Conservation (phyloP, 768 basidiomycete genomes). For the Mycena chlorophos region DNA sequence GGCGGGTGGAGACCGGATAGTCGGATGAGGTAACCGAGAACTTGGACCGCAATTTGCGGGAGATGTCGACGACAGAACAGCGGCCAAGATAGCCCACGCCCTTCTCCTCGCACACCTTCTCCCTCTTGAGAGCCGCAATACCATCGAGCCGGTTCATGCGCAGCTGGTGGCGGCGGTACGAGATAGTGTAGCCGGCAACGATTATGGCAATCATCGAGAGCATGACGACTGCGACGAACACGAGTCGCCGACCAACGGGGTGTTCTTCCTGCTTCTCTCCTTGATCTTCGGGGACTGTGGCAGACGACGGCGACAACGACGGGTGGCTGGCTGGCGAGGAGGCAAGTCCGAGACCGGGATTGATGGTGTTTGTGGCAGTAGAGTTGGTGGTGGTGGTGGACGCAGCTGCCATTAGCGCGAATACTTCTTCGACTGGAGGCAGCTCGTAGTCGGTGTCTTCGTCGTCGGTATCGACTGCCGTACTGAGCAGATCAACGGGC, state of each 20-base stretch:
- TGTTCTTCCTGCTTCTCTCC: neutral
- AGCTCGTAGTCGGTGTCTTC: neutral
- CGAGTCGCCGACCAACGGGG: neutral
- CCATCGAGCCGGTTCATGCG: constrained; percentile 1
- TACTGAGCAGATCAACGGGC: neutral
- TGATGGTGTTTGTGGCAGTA: constrained; percentile 4
- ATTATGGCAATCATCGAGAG: constrained; percentile 15
- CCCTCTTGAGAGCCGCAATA: neutral
- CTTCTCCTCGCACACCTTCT: constrained; percentile 9
- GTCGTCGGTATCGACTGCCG: neutral
- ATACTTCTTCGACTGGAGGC: constrained; percentile 12
- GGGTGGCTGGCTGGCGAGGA: constrained; percentile 7
- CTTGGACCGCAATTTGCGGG: constrained; percentile 28
- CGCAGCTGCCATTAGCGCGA: constrained; percentile 15
- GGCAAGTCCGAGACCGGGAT: constrained; percentile 10
- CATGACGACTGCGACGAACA: constrained; percentile 14
- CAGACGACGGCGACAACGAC: constrained; percentile 1
- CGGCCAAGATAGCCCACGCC: constrained; percentile 4
- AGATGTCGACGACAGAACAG: constrained; percentile 29
- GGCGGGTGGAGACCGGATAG: constrained; percentile 24
- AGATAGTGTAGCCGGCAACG: constrained; percentile 14
- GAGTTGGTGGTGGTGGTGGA: constrained; percentile 3
- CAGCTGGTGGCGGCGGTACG: constrained; percentile 14
- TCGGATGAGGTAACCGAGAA: constrained; percentile 35
- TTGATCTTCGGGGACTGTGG: neutral